A percentile compares a stretch with the other conserved stretches of the same genome.
These are phyloP conservation scores for Barnettozyma sp. DNA, from an alignment of 805 yeast species.

Conservation along the genomic window DNA sequence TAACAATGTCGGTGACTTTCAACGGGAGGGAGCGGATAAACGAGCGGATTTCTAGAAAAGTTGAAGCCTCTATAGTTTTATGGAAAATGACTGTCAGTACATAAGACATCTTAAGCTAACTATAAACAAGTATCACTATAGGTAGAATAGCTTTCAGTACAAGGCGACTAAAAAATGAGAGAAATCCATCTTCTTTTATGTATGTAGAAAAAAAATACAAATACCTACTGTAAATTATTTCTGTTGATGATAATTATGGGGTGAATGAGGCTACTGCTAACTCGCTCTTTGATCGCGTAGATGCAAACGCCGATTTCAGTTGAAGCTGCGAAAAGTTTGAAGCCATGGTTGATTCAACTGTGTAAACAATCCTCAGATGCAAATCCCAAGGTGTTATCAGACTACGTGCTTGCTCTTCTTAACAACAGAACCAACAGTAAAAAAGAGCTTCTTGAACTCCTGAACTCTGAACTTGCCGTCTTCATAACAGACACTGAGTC, in stretches of 20 bases:
- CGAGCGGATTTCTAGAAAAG: conserved; percentile 20
- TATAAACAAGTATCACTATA: too few species aligned
- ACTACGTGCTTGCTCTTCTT: conserved; percentile 38
- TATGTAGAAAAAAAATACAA: too few species aligned
- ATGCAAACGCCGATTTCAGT: conserved; percentile 11
- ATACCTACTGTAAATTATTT: too few species aligned
- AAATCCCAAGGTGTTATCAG: conserved; percentile 36
- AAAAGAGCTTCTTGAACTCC: conserved; percentile 27
- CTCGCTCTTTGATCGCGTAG: too few species aligned
- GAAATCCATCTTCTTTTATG: too few species aligned
- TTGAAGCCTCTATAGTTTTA: conserved; percentile 13
- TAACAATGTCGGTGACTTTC: conserved; percentile 22
- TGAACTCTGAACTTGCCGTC: conserved; percentile 33
- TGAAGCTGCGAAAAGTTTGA: conserved; percentile 14
- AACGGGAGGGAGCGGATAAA: conserved; percentile 28
- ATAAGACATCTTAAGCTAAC: conserved; percentile 12
- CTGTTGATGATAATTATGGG: too few species aligned
- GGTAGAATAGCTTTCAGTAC: too few species aligned
- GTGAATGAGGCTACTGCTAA: too few species aligned
- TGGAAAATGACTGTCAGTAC: conserved; percentile 27
- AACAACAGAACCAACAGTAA: conserved; percentile 30
- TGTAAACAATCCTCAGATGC: conserved; percentile 29
- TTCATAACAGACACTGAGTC: conserved; percentile 28
- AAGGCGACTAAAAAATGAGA: background rate
- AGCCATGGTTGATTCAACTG: conserved; percentile 25